Conservation (phyloP, 2,329 filamentous ascomycete species). For the Calonectria pseudoturangicola region DNA sequence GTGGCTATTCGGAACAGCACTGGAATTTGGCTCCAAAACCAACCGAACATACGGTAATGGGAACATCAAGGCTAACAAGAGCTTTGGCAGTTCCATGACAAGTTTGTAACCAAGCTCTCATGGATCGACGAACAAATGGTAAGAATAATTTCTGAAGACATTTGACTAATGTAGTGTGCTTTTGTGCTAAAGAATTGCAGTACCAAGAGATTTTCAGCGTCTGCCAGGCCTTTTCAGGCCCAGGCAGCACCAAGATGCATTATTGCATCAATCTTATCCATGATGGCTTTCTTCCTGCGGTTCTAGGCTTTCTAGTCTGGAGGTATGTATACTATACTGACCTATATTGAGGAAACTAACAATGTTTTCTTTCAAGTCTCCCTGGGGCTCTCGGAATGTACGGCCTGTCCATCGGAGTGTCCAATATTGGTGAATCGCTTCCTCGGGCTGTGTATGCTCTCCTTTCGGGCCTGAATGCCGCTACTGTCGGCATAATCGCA, state of each 20-base stretch:
- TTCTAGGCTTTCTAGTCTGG: slow-evolving; percentile 79
- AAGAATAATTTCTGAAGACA: background rate
- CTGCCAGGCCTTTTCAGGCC: slow-evolving; percentile 79
- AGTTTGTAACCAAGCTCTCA: background rate
- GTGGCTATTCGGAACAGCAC: too few relatives aligned
- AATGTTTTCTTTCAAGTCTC: slow-evolving; percentile 64
- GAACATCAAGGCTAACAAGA: background rate
- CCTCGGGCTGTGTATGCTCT: slow-evolving; percentile 79
- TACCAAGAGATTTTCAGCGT: slow-evolving; percentile 84
- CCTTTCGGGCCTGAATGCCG: slow-evolving; percentile 81
- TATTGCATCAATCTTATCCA: slow-evolving; percentile 80
- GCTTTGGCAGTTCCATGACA: background rate
- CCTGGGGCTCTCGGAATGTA: slow-evolving; percentile 83
- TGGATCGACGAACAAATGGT: slow-evolving; percentile 23
- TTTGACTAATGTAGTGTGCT: too few relatives aligned
- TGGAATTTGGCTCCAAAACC: background rate
- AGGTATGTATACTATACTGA: slow-evolving; percentile 63
- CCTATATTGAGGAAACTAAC: slow-evolving; percentile 12
- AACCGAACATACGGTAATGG: background rate
- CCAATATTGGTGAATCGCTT: slow-evolving; percentile 73
- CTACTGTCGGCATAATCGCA: slow-evolving; percentile 82
- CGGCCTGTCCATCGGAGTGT: slow-evolving; percentile 77
- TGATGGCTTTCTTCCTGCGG: slow-evolving; percentile 73
- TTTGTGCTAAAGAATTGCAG: slow-evolving; percentile 57
- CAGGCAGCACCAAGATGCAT: slow-evolving; percentile 81